These are phyloP conservation scores for Candida namnaoensis DNA, from an alignment of 805 yeast genomes.

Conservation along the genomic window DNA sequence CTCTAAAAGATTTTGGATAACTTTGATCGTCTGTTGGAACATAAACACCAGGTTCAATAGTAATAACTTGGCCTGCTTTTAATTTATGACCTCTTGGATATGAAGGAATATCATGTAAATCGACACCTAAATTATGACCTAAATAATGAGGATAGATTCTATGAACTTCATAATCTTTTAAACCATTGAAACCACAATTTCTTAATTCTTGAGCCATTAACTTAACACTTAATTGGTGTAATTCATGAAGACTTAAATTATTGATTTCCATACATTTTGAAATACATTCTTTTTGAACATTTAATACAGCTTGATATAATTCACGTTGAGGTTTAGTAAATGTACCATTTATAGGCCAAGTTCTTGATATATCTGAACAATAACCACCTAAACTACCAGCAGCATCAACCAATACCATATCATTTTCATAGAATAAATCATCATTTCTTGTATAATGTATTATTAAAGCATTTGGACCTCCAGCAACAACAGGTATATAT, in stretches of 20 bases:
- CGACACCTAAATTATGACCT: conserved; percentile 93
- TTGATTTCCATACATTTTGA: conserved; percentile 48
- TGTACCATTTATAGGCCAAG: conserved; percentile 84
- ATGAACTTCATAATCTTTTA: conserved; percentile 44
- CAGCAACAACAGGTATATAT: conserved; percentile 93
- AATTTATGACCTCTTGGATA: conserved; percentile 48
- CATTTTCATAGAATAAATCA: conserved; percentile 67
- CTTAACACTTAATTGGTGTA: conserved; percentile 63
- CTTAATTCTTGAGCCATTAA: conserved; percentile 54
- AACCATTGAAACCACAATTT: conserved; percentile 57
- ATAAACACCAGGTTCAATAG: conserved; percentile 94
- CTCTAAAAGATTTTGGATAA: conserved; percentile 76
- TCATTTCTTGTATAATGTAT: conserved; percentile 94
- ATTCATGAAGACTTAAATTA: conserved; percentile 54
- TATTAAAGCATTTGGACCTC: conserved; percentile 82
- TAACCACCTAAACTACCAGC: conserved; percentile 93
- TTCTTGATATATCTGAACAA: conserved; percentile 90
- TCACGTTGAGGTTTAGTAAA: conserved; percentile 79
- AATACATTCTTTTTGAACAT: conserved; percentile 75
- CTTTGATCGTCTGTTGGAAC: conserved; percentile 53
- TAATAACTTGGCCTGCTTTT: conserved; percentile 69
- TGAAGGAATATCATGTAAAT: conserved; percentile 75
- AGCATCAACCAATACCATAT: conserved; percentile 88
- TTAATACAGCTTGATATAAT: conserved; percentile 79
- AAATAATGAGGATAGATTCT: conserved; percentile 83